Percentiles rank a stretch among this genome's conserved stretches.
phyloP scores from a whole-genome alignment of 164 flowering plant species.

The Vitis rupestris region DNA sequence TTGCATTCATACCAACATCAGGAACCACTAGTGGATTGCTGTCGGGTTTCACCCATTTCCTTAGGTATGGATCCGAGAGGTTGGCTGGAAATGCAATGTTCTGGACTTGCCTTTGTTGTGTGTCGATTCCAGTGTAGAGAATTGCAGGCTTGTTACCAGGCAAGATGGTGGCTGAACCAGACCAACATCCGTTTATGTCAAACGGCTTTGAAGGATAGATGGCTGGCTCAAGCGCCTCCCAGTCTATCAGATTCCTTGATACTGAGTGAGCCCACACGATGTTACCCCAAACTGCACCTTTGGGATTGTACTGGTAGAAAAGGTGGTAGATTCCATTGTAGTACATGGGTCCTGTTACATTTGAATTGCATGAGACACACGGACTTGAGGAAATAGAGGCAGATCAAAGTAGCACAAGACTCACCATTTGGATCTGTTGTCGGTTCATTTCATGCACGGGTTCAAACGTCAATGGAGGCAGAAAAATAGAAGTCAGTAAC shows the following conservation, averaged over 20 bases:
- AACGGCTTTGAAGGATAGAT: conserved; percentile 47
- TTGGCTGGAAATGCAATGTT: conserved; percentile 47
- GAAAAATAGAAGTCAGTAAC: background rate
- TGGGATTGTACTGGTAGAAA: conserved; percentile 68
- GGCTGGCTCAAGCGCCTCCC: conserved; percentile 48
- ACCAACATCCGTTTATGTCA: conserved; percentile 60
- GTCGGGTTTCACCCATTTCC: conserved; percentile 47
- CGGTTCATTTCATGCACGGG: background rate
- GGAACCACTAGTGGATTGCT: conserved; percentile 45
- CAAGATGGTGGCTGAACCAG: conserved; percentile 63
- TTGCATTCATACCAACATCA: conserved; percentile 19
- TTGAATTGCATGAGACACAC: background rate
- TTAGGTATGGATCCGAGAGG: conserved; percentile 42
- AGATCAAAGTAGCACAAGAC: background rate
- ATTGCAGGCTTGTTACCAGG: conserved; percentile 47
- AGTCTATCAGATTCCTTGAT: conserved; percentile 55
- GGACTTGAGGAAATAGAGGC: too few species aligned
- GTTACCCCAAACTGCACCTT: conserved; percentile 66
- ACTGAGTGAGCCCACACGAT: conserved; percentile 75
- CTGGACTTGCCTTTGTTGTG: conserved; percentile 41
- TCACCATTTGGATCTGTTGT: conserved; percentile 61
- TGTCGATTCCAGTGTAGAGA: conserved; percentile 52
- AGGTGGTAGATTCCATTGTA: conserved; percentile 59
- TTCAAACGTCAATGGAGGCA: background rate
- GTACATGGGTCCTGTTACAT: conserved; percentile 48